These are phyloP conservation scores for Cyclostephanos invisitatus DNA, from an alignment of 108 stramenopile genomes.

Conservation along the genomic window DNA sequence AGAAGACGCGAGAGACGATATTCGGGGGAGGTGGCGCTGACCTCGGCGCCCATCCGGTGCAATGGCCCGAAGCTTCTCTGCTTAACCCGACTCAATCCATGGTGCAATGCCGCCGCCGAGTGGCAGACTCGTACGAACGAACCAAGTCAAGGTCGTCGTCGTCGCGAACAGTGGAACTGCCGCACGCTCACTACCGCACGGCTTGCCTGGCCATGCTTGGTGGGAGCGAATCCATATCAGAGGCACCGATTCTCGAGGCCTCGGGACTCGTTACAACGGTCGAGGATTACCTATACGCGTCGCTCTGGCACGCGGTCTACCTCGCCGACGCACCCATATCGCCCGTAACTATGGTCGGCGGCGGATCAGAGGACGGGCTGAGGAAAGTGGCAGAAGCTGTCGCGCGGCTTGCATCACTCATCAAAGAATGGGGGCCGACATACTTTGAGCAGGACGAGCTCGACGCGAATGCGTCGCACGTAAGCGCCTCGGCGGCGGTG, in stretches of 20 bases:
- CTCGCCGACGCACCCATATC: conserved; percentile 34
- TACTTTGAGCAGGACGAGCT: conserved; percentile 68
- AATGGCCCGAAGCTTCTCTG: background rate
- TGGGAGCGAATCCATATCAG: conserved; percentile 44
- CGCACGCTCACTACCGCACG: conserved; percentile 15
- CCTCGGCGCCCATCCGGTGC: background rate
- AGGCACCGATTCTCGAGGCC: conserved; percentile 27
- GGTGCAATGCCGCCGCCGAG: conserved; percentile 27
- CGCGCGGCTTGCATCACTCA: conserved; percentile 50
- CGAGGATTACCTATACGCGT: conserved; percentile 80
- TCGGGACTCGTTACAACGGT: conserved; percentile 55
- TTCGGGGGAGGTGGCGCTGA: conserved; percentile 22
- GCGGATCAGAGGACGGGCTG: conserved; percentile 14
- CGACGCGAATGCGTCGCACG: conserved; percentile 1
- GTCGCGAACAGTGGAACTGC: conserved; percentile 1
- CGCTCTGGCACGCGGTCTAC: conserved; percentile 63
- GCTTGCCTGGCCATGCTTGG: conserved; percentile 49
- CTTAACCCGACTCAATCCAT: conserved; percentile 29
- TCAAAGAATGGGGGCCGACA: conserved; percentile 71
- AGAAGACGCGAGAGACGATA: conserved; percentile 28
- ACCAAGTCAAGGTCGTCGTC: conserved; percentile 14
- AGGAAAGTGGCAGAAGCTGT: conserved; percentile 38
- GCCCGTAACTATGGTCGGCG: background rate
- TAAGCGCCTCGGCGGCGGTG: conserved; percentile 29
- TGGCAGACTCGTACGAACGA: conserved; percentile 45